A percentile compares a stretch with the other conserved stretches of the same genome.
These are phyloP conservation scores for Pachyrhizus erosus DNA, from an alignment of 306 rosid species.

Conservation along the genomic window DNA sequence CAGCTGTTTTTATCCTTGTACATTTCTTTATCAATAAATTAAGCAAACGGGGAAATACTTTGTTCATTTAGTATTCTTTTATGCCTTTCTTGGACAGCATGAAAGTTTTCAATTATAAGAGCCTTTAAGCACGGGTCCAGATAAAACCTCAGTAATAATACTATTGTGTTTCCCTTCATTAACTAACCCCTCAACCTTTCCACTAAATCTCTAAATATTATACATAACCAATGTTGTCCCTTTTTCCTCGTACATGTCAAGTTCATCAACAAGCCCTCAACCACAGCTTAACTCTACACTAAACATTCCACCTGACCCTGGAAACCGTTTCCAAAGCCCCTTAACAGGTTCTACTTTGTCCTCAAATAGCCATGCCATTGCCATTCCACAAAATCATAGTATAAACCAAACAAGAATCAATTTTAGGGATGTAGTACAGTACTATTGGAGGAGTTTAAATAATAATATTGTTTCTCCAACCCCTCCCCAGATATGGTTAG, in stretches of 20 bases:
- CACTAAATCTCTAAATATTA: not conserved
- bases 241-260: slow-evolving; percentile 31
- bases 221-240: not conserved
- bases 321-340: slow-evolving; percentile 11
- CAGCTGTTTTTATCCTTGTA: not conserved
- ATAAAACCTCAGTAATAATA: not conserved
- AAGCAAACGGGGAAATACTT: slow-evolving; percentile 16
- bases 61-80: not conserved
- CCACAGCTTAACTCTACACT: not conserved
- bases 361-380: not conserved
- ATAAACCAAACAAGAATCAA: not conserved
- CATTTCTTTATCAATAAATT: slow-evolving; percentile 1
- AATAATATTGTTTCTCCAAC: not conserved
- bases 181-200: not conserved
- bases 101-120: not conserved
- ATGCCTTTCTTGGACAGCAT: slow-evolving; percentile 25
- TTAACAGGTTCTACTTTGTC: not conserved
- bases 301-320: slow-evolving; percentile 38
- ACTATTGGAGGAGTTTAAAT: slow-evolving; percentile 1
- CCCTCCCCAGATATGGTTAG: slow-evolving; percentile 35
- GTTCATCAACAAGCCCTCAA: slow-evolving; percentile 27
- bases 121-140: not conserved
- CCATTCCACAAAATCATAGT: slow-evolving; percentile 13
- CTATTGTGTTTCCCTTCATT: not conserved
- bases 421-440: not conserved